Conservation (phyloP, 768 basidiomycete genomes). For the Macrolepiota dolichaula region DNA sequence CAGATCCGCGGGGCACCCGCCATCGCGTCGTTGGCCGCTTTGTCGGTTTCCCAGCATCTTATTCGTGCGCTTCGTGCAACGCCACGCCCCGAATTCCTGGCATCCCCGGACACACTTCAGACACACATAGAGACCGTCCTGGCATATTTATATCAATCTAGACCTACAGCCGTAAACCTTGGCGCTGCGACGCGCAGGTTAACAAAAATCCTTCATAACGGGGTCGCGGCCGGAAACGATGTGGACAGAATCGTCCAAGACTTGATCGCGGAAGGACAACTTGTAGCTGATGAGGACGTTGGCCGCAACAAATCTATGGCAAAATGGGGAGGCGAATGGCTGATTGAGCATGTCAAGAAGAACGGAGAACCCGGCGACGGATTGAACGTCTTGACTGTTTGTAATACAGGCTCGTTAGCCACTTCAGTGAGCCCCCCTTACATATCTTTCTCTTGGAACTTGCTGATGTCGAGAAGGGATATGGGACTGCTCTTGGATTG, state of each 20-base stretch:
- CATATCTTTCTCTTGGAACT: neutral
- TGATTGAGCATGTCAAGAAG: constrained; percentile 48
- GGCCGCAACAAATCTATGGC: constrained; percentile 86
- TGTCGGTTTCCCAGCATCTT: constrained; percentile 69
- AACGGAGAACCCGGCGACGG: constrained; percentile 33
- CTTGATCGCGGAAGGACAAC: constrained; percentile 66
- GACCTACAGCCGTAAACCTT: constrained; percentile 97
- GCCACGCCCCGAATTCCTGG: constrained; percentile 51
- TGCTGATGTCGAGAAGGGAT: constrained; percentile 55
- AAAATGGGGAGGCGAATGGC: constrained; percentile 83
- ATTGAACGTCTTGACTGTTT: constrained; percentile 87
- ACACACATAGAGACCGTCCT: constrained; percentile 56
- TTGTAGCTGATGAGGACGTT: constrained; percentile 85
- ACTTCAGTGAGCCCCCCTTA: constrained; percentile 64
- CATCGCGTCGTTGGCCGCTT: constrained; percentile 87
- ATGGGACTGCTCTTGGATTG: constrained; percentile 91
- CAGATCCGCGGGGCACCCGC: constrained; percentile 87
- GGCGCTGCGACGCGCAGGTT: constrained; percentile 81
- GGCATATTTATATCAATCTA: constrained; percentile 74
- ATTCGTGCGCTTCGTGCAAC: constrained; percentile 44
- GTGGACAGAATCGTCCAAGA: constrained; percentile 49
- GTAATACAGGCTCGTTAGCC: constrained; percentile 96
- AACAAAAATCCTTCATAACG: constrained; percentile 40
- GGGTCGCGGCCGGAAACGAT: constrained; percentile 38
- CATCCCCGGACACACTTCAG: constrained; percentile 48